Base-by-base conservation (phyloP, 495 filamentous ascomycete genomes). In the Neurospora pannonica region DNA sequence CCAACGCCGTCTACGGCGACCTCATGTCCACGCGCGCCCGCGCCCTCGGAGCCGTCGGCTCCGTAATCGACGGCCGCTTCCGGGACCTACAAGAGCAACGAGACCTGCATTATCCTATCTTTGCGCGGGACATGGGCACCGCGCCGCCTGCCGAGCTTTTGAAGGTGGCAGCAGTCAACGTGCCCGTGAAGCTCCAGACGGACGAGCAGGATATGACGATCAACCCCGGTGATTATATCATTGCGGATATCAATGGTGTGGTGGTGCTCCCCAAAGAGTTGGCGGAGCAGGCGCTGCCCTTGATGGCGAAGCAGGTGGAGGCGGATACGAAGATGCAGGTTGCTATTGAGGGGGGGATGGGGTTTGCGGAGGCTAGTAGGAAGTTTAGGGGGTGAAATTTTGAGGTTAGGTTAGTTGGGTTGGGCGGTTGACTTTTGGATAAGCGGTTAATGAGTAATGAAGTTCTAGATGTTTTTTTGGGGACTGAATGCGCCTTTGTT, bases 51-150 rank as follows among this genome's bases (percentile, higher is more conserved):
- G 84, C 84, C 5, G 80, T 80, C 0, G 84, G 84, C 1, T 82
- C 81, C 0, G 82, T 91, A 6, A 86, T 91, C 70, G 89, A 91
- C 75, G 89, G 89, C 6, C 82, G 86, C 5, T 84, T 90, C 72
- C 81, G 89, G 10, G 89, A 91, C 74, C 71, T 91, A 7, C 82
- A 88, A 67, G 89, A 90, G 78, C 89, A 91, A 75, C 84, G 85
- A 3, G 87, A 85, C 38, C 73, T 90, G 13, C 77, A 77, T 0
- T 87, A 85, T 71, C 86, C 86, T 13, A 75, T 86, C 31, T 90
- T 90, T 70, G 88, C 88, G 1, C 80, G 87, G 4, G 87, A 86
- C 37, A 79, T 87, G 3, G 88, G 88, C 31, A 88, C 86, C 7
- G 84, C 86, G 34, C 85, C 86, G 4, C 85, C 86, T 13, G 82